Base-by-base conservation (phyloP, 1,139 yeast species). In the Blastobotrys illinoisensis region DNA sequence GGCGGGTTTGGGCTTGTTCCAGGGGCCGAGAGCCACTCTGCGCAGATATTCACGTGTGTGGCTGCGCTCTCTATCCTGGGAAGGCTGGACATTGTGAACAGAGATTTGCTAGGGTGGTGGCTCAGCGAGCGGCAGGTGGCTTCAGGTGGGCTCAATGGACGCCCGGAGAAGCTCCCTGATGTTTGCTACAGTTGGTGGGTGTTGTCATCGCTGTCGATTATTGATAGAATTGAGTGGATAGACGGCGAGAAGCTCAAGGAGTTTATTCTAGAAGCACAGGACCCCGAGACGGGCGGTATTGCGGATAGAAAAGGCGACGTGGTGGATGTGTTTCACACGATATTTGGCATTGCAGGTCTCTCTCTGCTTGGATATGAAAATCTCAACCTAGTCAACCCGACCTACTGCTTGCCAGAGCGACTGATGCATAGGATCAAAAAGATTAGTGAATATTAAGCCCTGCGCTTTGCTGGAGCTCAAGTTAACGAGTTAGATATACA, bases 151-250 rank as follows among this genome's bases (percentile, higher is more conserved):
- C 76, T 93, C 54, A 93, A 93, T 67, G 99, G 99, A 0, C 79
- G 99, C 50, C 99, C 99, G 0, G 97, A 95, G 60, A 93, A 93
- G 68, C 74, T 91, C 23, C 97, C 98, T 0, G 99, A 93, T 70
- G 97, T 88, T 14, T 93, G 99, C 68, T 93, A 93, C 68, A 85
- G 95, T 66, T 95, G 98, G 98, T 93, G 99, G 99, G 97, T 90
- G 5, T 71, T 91, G 46, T 86, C 96, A 0, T 80, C 93, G 1
- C 72, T 93, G 51, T 80, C 88, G 0, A 85, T 91, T 53, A 74
- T 93, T 23, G 80, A 74, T 0, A 81, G 79, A 58, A 69, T 82
- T 23, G 80, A 86, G 58, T 90, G 96, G 91, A 86, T 95, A 18
- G 85, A 89, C 64, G 76, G 76, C 46, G 76, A 71, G 1, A 81